Evolutionary conservation across 1,284 basidiomycete genomes (phyloP), one percentile per base, ranked within the genome.

Genomic region (Mycosarcoma maydis): DNA sequence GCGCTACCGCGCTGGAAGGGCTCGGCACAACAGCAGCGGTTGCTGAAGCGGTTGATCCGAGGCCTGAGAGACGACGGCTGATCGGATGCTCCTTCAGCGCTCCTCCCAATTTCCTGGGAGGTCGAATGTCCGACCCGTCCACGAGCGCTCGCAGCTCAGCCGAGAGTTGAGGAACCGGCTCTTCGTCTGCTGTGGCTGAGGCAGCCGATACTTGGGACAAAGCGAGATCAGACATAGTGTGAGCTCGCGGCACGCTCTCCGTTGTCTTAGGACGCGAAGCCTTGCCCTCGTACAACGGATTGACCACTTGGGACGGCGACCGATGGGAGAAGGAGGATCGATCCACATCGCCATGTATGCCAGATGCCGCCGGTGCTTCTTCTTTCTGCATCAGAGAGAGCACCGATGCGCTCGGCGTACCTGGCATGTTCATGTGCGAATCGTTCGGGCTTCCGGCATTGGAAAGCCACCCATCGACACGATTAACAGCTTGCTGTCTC

Each of bases 381-480:
- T 53, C 59, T 43, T 41, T 61, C 6, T 42, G 41, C 55, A 71
- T 45, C 52, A 65, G 41, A 22, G 73, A 76, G 5, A 73, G 49
- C 23, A 71, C 59, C 4, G 73, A 76, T 11, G 52, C 68, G 26
- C 49, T 62, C 3, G 75, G 75, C 11, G 73, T 77, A 11, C 67
- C 70, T 10, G 73, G 71, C 30, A 54, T 59, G 30, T 72, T 51
- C 46, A 69, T 57, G 33, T 54, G 49, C 26, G 58, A 59, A 2
- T 56, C 26, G 30, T 54, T 60, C 7, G 58, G 56, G 23, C 56
- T 65, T n/a, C 44, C 26, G 10, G 65, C 45, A 9, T 53, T 62
- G 19, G 64, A 60, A 6, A 77, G 70, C 75, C 75, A 77, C 37
- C 72, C 75, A 14, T 50, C 64, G 27, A 77, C 62, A 14, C 73